phyloP scores from a whole-genome alignment of 2,329 filamentous ascomycete genomes.

The Fusarium tricinctum region DNA sequence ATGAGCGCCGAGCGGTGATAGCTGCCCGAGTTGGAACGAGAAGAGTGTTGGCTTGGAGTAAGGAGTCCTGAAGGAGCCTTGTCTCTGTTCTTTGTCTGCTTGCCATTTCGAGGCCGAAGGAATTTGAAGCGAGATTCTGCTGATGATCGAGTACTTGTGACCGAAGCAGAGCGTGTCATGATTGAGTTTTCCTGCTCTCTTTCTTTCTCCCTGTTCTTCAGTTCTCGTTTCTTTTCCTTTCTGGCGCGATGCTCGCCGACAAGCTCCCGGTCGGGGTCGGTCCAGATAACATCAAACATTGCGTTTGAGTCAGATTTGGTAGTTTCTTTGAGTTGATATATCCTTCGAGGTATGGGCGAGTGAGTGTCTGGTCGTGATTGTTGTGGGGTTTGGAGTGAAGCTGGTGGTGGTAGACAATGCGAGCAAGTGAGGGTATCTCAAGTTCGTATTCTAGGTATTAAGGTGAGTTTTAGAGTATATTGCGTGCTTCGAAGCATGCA shows the following conservation, averaged over 20 bases:
- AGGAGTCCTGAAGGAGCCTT: slow-evolving; percentile 45
- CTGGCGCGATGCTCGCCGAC: slow-evolving; percentile 66
- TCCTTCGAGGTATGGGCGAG: no score
- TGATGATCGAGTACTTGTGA: slow-evolving; percentile 60
- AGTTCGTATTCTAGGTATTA: background rate
- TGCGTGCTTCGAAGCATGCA: background rate
- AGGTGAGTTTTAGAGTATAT: background rate
- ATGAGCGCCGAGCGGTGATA: slow-evolving; percentile 42
- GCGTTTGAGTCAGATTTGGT: slow-evolving; percentile 10
- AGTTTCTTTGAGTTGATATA: background rate
- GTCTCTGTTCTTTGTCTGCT: slow-evolving; percentile 35
- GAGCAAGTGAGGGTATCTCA: slow-evolving; percentile 8
- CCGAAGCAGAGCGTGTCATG: slow-evolving; percentile 57
- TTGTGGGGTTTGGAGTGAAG: background rate
- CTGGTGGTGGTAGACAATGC: background rate
- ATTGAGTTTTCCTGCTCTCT: slow-evolving; percentile 40
- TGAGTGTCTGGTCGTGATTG: background rate
- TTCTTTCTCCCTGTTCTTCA: slow-evolving; percentile 47
- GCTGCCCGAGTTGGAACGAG: slow-evolving; percentile 47
- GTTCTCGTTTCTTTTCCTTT: slow-evolving; percentile 59
- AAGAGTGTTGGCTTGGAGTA: slow-evolving; percentile 48
- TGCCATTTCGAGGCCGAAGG: slow-evolving; percentile 57
- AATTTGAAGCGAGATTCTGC: slow-evolving; percentile 59
- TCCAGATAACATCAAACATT: slow-evolving; percentile 74
- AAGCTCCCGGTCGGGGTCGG: slow-evolving; percentile 66